A percentile compares a stretch with the other conserved stretches of the same genome.
Evolutionary conservation across 2,329 filamentous ascomycete species (phyloP).

Genomic region (Spiromastix sp.): DNA sequence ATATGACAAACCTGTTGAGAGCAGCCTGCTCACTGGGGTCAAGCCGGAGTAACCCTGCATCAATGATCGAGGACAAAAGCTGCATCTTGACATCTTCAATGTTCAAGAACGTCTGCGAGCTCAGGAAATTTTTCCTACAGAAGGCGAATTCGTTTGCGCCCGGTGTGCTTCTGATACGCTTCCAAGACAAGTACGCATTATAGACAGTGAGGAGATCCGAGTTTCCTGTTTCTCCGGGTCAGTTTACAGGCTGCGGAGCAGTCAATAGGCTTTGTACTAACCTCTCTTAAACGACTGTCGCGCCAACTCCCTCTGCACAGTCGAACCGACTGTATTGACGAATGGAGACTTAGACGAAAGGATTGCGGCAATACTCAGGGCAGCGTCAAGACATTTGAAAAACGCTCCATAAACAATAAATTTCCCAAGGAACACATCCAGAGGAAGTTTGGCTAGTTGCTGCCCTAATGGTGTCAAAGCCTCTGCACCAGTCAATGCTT

Average conservation of each 20-base stretch:
- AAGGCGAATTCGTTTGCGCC: slow-evolving; percentile 72
- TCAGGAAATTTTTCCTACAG: slow-evolving; percentile 90
- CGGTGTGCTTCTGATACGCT: slow-evolving; percentile 62
- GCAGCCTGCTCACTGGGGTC: slow-evolving; percentile 60
- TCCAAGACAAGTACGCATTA: slow-evolving; percentile 88
- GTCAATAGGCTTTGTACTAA: too few relatives aligned
- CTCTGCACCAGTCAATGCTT: slow-evolving; percentile 70
- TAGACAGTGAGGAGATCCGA: slow-evolving; percentile 89
- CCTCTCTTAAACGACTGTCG: slow-evolving; percentile 67
- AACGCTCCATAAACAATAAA: slow-evolving; percentile 76
- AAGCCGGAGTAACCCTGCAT: slow-evolving; percentile 71
- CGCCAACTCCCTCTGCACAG: slow-evolving; percentile 69
- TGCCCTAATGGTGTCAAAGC: slow-evolving; percentile 77
- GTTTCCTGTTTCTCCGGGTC: slow-evolving; percentile 46
- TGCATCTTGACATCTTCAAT: slow-evolving; percentile 96
- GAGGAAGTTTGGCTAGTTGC: slow-evolving; percentile 76
- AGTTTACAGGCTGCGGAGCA: too few relatives aligned
- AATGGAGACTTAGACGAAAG: slow-evolving; percentile 93
- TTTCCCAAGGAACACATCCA: slow-evolving; percentile 93
- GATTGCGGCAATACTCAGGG: slow-evolving; percentile 84
- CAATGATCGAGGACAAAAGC: slow-evolving; percentile 70
- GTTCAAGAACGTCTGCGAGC: slow-evolving; percentile 74
- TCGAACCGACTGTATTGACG: slow-evolving; percentile 72
- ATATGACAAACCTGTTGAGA: slow-evolving; percentile 47
- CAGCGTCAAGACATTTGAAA: slow-evolving; percentile 85